Evolutionary conservation across 345 rosid genomes (phyloP), one percentile per base, ranked within the genome.

Genomic region (Arabis hirsuta): DNA sequence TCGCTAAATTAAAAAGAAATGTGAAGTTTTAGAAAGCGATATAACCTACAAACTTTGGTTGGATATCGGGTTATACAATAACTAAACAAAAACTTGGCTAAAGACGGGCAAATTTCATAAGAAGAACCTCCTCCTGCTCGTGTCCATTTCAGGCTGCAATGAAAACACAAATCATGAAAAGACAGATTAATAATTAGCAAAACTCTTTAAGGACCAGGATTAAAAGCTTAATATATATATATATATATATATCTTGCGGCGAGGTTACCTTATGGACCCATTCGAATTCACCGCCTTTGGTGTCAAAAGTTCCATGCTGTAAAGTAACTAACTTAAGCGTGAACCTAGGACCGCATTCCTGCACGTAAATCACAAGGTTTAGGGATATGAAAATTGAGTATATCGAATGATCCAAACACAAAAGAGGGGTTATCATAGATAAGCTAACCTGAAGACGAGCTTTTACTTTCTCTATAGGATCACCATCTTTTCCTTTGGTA

Each of bases 331-430:
- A 82, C 81, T 95, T 95, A 44, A 95, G 79, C 7, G 96, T 90
- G 70, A 91, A 91, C 56, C 87, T 82, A 55, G 99, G 99, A 52
- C 98, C 98, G 34, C 98, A 95, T 61, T 95, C 96, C 98, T 90
- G 44, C 63, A 64, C 12, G 7, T 24, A 13, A 32, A 46, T 64
- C 72, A 27, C 14, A 63, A 56, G 3, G 11, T 4, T 68, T 38
- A n/a, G 12, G 14, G 3, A 57, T 42, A 62, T 26, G 6, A 12
- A 20, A 48, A 2, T 14, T 41, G 45, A 46, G 13, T 1, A 72
- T 16, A 13, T 20, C 8, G 27, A 41, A 62, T 7, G 27, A 44
- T 67, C 24, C 38, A 51, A 13, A 58, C 63, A 45, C 13, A 32
- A 4, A 12, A 4, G 9, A 34, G 36, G n/a, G 5, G 10, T 6